phyloP scores from a whole-genome alignment of 169 alveolate species.

The Plasmodium cynomolgi region DNA sequence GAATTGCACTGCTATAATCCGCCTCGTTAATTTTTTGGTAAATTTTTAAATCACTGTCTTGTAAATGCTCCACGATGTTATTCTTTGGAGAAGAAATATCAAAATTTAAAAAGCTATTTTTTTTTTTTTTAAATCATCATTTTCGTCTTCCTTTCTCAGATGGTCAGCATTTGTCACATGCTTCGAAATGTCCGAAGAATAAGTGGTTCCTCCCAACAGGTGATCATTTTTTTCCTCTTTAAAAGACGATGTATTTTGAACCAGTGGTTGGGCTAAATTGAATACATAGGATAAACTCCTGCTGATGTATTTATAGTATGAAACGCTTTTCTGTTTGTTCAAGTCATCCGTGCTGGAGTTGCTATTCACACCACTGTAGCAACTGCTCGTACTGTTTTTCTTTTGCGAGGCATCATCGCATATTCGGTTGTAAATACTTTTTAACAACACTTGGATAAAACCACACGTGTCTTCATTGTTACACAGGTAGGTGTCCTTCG shows the following conservation, averaged over 20 bases:
- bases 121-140: neutral
- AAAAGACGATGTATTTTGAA: slow-evolving; percentile 11
- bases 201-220: neutral
- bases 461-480: slow-evolving; percentile 74
- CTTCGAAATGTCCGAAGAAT: neutral
- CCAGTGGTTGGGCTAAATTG: slow-evolving; percentile 64
- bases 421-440: slow-evolving; percentile 40
- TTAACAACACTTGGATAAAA: slow-evolving; percentile 66
- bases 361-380: neutral
- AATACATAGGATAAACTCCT: slow-evolving; percentile 53
- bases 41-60: slow-evolving; percentile 72
- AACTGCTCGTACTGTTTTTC: neutral
- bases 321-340: slow-evolving; percentile 51
- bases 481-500: slow-evolving; percentile 52
- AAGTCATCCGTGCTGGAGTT: slow-evolving; percentile 1
- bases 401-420: slow-evolving; percentile 13
- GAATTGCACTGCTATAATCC: slow-evolving; percentile 37
- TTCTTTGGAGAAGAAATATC: slow-evolving; percentile 37
- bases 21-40: slow-evolving; percentile 66
- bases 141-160: neutral
- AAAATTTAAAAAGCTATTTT: slow-evolving; percentile 38
- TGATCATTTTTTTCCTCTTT: slow-evolving; percentile 18
- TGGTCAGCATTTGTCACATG: neutral
- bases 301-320: slow-evolving; percentile 66
- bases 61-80: slow-evolving; percentile 66